Conservation (phyloP, 176 grass and related monocot species). For the Melocanna baccifera region DNA sequence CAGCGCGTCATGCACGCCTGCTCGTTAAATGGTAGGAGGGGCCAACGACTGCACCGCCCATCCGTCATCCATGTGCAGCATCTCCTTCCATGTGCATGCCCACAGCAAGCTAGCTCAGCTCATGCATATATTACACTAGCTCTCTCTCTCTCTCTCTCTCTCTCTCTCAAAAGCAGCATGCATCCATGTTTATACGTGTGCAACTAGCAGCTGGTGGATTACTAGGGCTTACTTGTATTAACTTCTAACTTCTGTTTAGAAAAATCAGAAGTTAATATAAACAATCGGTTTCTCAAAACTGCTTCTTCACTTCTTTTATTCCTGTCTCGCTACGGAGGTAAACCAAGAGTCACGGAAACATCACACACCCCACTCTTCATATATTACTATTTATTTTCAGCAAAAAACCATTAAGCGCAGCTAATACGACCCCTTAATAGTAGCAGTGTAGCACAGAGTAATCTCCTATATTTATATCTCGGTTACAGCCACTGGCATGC, state of each 20-base stretch:
- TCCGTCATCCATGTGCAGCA: constrained; percentile 29
- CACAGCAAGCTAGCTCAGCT: neutral
- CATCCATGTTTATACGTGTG: neutral
- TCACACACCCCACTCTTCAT: too few relatives aligned
- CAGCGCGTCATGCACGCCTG: constrained; percentile 8
- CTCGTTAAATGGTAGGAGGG: constrained; percentile 50
- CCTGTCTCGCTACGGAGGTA: accelerated
- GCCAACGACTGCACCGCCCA: constrained; percentile 56
- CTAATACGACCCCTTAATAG: too few relatives aligned
- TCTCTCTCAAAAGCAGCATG: neutral
- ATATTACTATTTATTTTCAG: too few relatives aligned
- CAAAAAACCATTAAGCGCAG: accelerated
- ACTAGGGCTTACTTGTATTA: too few relatives aligned
- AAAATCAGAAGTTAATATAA: too few relatives aligned
- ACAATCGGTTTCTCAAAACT: too few relatives aligned
- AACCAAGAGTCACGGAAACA: accelerated
- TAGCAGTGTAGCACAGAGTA: neutral
- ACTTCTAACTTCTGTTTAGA: too few relatives aligned
- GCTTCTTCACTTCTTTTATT: too few relatives aligned
- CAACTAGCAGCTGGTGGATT: too few relatives aligned
- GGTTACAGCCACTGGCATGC: constrained; percentile 8
- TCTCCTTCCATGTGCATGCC: constrained; percentile 22
- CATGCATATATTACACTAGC: neutral
- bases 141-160: neutral
- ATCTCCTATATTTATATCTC: neutral